phyloP scores from a whole-genome alignment of 345 rosid genomes.

The Brassica napus region Da-Ae NC_063434.1:26218501-26219000 shows the following conservation, averaged over 20 bases:
- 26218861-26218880: slow-evolving; percentile 46
- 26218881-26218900: slow-evolving; percentile 46
- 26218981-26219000: slow-evolving; percentile 79
- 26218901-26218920: slow-evolving; percentile 24
- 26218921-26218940: slow-evolving; percentile 46
- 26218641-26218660: slow-evolving; percentile 35
- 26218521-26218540: background rate
- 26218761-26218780: slow-evolving; percentile 27
- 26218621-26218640: slow-evolving; percentile 38
- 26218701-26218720: slow-evolving; percentile 60
- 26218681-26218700: slow-evolving; percentile 34
- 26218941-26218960: slow-evolving; percentile 45
- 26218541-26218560: slow-evolving; percentile 6
- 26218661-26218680: slow-evolving; percentile 33
- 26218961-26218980: slow-evolving; percentile 62
- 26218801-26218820: slow-evolving; percentile 46
- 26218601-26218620: slow-evolving; percentile 25
- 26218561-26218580: slow-evolving; percentile 18
- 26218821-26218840: slow-evolving; percentile 67
- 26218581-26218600: slow-evolving; percentile 8
- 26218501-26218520: too few species aligned
- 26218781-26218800: slow-evolving; percentile 40
- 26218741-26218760: slow-evolving; percentile 36
- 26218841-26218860: slow-evolving; percentile 36
- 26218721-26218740: slow-evolving; percentile 49